Base-by-base conservation (phyloP, 352 stramenopile species). In the Pythium vanterpoolii region DNA sequence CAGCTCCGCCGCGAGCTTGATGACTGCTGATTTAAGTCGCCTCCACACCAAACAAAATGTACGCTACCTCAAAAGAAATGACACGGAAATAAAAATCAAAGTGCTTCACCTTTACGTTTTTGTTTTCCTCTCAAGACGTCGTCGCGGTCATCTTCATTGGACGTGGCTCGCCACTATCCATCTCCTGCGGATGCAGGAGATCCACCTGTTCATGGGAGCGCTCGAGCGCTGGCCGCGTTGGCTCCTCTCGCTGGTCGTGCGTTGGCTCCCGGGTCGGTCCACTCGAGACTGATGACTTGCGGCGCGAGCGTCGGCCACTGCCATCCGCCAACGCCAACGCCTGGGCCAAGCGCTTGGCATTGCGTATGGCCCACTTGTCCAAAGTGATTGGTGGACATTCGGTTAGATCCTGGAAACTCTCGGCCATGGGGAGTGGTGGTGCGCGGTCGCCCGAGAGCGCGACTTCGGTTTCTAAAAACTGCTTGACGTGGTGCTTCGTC, bases 341-440 rank as follows among this genome's bases (percentile, higher is more conserved):
- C 18, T 74, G 64, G 6, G 76, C 80, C 60, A 83, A 77, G 36
- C 68, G 53, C 48, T 86, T 87, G 26, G 71, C 62, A 49, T 88
- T 68, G 21, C 51, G 58, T 23, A 74, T 44, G 1, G 79, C 76
- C 80, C 80, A 90, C 18, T 71, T 43, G 19, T 87, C 80, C 16
- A 88, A 57, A 31, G 74, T 69, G 10, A 83, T 64, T 5, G 78
- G 69, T 42, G 60, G 21, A 26, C 76, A 76, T 34, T 90, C 78
- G 3, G 76, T 87, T 23, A 90, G 51, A 16, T 86, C 71, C 27
- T 86, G 62, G 56, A 85, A 90, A 19, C 53, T 73, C 65, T 87
- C 76, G 24, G 18, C 36, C 46, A 42, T 45, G 21, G 44, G 34
- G 30, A 69, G 30, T 40, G 77, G 83, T 30, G 26, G 14, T 13